Percentiles rank a stretch among this genome's conserved stretches.
Evolutionary conservation across 164 flowering plant species (phyloP).

Genomic region (Nelumbo lutea): DNA sequence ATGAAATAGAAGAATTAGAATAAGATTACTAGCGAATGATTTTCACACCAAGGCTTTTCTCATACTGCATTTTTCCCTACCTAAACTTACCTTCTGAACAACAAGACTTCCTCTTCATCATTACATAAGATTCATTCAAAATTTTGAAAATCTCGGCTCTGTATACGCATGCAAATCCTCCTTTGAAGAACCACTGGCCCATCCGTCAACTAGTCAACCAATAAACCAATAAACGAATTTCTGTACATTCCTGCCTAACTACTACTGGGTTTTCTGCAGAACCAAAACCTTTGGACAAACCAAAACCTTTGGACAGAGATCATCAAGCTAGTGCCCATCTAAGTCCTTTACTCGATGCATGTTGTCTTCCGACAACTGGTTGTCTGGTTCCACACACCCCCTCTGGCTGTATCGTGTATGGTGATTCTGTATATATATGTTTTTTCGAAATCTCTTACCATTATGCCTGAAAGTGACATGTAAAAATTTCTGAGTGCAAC

Average conservation of each 20-base stretch:
- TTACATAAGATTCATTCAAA: constrained; percentile 4
- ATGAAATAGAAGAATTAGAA: too few relatives aligned
- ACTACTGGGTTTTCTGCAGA: constrained; percentile 1
- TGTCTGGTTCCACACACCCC: too few relatives aligned
- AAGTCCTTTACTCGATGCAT: background rate
- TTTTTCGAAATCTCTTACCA: background rate
- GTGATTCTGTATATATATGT: too few relatives aligned
- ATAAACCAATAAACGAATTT: constrained; percentile 48
- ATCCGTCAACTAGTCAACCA: constrained; percentile 14
- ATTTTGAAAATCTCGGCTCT: constrained; percentile 2
- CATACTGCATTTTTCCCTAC: too few relatives aligned
- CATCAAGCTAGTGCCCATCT: background rate
- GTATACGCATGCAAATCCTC: constrained; percentile 3
- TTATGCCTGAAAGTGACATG: background rate
- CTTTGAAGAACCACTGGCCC: background rate
- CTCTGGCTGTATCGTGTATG: too few relatives aligned
- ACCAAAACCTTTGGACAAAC: background rate
- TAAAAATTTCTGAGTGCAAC: background rate
- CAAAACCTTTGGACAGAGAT: background rate
- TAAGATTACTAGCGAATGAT: too few relatives aligned
- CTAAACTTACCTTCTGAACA: too few relatives aligned
- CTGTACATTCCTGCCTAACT: constrained; percentile 30
- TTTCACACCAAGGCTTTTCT: too few relatives aligned
- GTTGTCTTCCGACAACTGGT: background rate
- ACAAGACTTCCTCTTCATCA: too few relatives aligned